Conservation (phyloP, 176 grass and related monocot genomes). For the Oryza glumipatula region DNA sequence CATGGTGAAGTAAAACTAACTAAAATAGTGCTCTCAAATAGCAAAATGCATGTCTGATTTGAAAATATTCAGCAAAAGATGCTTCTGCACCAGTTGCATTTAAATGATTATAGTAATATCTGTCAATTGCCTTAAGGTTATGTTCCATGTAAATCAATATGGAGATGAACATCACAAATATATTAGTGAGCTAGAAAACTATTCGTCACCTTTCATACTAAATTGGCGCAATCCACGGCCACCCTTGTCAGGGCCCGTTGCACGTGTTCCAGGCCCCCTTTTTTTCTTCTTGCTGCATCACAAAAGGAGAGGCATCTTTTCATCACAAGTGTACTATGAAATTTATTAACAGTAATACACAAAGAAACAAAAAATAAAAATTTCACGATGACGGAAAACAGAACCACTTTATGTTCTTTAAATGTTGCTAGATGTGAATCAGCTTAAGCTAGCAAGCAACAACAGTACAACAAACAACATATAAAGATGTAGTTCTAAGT, state of each 20-base stretch:
- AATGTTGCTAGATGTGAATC: slow-evolving; percentile 18
- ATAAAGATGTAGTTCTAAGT: slow-evolving; percentile 15
- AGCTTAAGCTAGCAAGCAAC: slow-evolving; percentile 17
- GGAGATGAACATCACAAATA: slow-evolving; percentile 10
- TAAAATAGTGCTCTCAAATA: slow-evolving; percentile 20
- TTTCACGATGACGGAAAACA: slow-evolving; percentile 5
- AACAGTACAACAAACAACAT: background rate
- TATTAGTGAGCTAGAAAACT: slow-evolving; percentile 3
- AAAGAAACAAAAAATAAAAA: slow-evolving; percentile 10
- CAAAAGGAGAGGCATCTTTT: slow-evolving; percentile 24
- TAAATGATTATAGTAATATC: background rate
- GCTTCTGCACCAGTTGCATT: background rate
- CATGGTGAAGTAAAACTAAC: background rate
- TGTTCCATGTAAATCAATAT: slow-evolving; percentile 11
- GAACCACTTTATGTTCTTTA: slow-evolving; percentile 8
- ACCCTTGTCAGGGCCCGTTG: slow-evolving; percentile 87
- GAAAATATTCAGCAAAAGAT: slow-evolving; percentile 17
- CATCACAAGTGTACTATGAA: slow-evolving; percentile 19
- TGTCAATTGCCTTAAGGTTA: slow-evolving; percentile 4
- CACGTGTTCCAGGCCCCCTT: slow-evolving; percentile 50
- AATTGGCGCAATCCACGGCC: slow-evolving; percentile 95
- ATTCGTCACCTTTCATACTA: slow-evolving; percentile 85
- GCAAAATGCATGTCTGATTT: background rate
- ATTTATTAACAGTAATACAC: slow-evolving; percentile 7
- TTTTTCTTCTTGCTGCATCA: slow-evolving; percentile 94